Base-by-base conservation (phyloP, 192 early-diverging fungal species). In the Pilaira anomala region DNA sequence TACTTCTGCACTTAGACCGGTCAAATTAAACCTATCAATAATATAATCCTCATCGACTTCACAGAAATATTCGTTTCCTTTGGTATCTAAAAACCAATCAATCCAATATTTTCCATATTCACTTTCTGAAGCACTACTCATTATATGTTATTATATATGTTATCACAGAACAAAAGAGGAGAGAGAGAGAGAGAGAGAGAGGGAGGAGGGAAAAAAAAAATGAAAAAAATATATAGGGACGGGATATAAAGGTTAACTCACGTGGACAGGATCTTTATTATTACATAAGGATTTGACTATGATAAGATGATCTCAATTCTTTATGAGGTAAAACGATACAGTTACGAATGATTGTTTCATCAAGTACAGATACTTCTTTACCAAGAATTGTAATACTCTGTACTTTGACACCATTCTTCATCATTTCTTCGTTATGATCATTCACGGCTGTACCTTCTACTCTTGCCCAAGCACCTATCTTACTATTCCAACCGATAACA, bases 31-130 rank as follows among this genome's bases (percentile, higher is more conserved):
- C 44, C 93, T 80, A 81, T 99, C 97, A 56, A 91, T 76, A 56
- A 99, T 93, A 75, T 94, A 99, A 13, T 97, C 95, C 68, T 93
- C 92, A 72, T 99, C 97, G n/a, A 99, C 91, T 50, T 95, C 92
- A 77, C 94, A 97, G 81, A 95, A 98, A 71, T 95, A 93, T 73
- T 99, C 97, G 71, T 97, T 95, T 48, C 96, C 97, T 62, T 92
- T 92, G 30, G 87, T 85, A 24, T 81, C 81, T 64, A 89, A 85
- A 70, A 98, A 99, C 91, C 93, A 94, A 73, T 98, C 94, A 48
- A 95, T 86, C 94, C 95, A 97, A 79, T 91, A 91, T 78, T 85
- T 85, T 60, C 79, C 77, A 53, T 85, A 85, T 63, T 85, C 83
- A 59, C 79, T 80, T 49, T 85, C 83, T 3, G 81, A 83, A 48